These are phyloP conservation scores for Lentinus brumalis DNA, from an alignment of 768 basidiomycete species.

Conservation along the genomic window DNA sequence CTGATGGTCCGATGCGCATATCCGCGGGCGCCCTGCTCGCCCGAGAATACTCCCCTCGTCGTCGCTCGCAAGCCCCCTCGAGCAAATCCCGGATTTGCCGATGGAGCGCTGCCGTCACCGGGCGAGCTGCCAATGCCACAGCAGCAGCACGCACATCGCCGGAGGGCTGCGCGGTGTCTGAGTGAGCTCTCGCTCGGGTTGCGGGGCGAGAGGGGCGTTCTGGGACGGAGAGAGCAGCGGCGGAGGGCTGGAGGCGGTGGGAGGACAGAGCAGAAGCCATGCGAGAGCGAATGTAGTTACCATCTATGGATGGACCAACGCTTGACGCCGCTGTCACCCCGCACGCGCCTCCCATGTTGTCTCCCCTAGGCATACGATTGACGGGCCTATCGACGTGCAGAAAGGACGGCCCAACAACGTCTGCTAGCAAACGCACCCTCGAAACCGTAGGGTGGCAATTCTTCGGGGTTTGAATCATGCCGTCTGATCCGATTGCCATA, in stretches of 20 bases:
- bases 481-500: no score
- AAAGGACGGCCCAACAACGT: no score
- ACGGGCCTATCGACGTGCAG: no score
- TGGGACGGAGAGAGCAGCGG: not conserved
- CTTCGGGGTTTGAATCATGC: no score
- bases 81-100: no score
- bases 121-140: conserved; percentile 5
- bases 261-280: conserved; percentile 11
- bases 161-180: not conserved
- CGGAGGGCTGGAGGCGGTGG: conserved; percentile 6
- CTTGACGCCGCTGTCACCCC: conserved; percentile 14
- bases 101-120: conserved; percentile 32
- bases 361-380: no score
- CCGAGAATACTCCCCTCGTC: no score
- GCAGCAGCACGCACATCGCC: not conserved
- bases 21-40: no score
- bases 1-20: no score
- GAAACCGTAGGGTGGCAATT: no score
- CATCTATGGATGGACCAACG: conserved; percentile 10
- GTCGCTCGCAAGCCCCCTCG: no score
- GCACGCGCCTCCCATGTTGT: conserved; percentile 16
- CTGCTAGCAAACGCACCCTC: no score
- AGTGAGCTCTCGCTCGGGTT: conserved; percentile 4
- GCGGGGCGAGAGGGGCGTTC: conserved; percentile 8
- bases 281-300: conserved; percentile 4